A percentile compares a stretch with the other conserved stretches of the same genome.
Conservation (phyloP, 768 basidiomycete species). For the Trichaptum fuscoviolaceum region DNA sequence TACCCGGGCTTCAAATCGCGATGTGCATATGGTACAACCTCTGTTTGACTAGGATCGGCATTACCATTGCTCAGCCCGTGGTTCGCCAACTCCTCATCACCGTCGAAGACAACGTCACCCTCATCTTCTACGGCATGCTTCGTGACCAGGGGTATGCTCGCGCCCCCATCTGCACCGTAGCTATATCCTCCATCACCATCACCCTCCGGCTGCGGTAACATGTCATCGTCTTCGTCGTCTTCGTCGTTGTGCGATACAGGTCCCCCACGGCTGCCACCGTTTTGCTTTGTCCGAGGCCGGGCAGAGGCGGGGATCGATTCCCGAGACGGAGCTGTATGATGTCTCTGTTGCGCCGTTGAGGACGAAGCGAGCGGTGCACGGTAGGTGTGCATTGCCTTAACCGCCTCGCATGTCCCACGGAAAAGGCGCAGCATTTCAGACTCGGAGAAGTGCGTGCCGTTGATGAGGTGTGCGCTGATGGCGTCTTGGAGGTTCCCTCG, state of each 20-base stretch:
- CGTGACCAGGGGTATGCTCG: slow-evolving; percentile 54
- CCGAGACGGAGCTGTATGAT: slow-evolving; percentile 2
- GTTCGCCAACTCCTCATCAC: slow-evolving; percentile 62
- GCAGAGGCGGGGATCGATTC: slow-evolving; percentile 17
- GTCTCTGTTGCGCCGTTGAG: slow-evolving; percentile 19
- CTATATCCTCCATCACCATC: slow-evolving; percentile 72
- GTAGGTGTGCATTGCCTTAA: slow-evolving; percentile 92
- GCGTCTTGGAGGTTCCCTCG: slow-evolving; percentile 93
- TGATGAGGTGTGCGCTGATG: slow-evolving; percentile 82
- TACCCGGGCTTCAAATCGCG: slow-evolving; percentile 96
- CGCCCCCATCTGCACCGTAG: slow-evolving; percentile 35
- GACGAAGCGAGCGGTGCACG: slow-evolving; percentile 44
- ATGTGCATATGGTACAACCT: slow-evolving; percentile 88
- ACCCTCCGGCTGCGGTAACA: slow-evolving; percentile 72
- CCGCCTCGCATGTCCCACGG: slow-evolving; percentile 90
- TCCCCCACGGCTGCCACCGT: slow-evolving; percentile 11
- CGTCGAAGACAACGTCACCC: slow-evolving; percentile 69
- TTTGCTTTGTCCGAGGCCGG: slow-evolving; percentile 10
- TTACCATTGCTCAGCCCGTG: slow-evolving; percentile 34
- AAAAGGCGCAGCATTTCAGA: slow-evolving; percentile 85
- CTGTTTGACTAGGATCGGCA: slow-evolving; percentile 34
- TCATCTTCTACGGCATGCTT: slow-evolving; percentile 46
- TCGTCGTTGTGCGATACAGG: slow-evolving; percentile 25
- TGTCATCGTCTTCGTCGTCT: slow-evolving; percentile 57
- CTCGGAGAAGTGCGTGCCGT: slow-evolving; percentile 80